These are phyloP conservation scores for Stentor coeruleus DNA, from an alignment of 73 alveolate genomes.

Conservation along the genomic window DNA sequence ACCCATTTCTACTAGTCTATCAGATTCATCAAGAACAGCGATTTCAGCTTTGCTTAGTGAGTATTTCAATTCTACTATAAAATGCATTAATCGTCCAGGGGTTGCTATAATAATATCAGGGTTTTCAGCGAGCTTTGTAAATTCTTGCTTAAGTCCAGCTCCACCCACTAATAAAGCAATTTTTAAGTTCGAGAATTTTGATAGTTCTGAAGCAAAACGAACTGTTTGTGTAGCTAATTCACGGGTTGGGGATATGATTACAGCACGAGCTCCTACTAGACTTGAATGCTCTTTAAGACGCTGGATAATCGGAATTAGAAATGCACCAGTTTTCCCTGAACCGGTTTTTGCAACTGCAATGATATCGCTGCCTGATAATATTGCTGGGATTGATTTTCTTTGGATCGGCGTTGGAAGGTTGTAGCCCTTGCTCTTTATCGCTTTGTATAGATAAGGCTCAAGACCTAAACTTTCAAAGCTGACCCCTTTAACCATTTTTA, in stretches of 20 bases:
- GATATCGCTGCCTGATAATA: conserved; percentile 86
- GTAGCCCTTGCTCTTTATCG: conserved; percentile 84
- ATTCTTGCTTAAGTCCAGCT: conserved; percentile 89
- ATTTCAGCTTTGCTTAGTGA: conserved; percentile 77
- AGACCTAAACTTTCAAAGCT: conserved; percentile 69
- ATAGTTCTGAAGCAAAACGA: conserved; percentile 68
- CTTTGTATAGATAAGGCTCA: conserved; percentile 56
- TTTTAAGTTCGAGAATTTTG: conserved; percentile 78
- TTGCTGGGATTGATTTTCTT: conserved; percentile 92
- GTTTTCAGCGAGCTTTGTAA: conserved; percentile 86
- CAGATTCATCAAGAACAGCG: conserved; percentile 95
- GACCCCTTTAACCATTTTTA: conserved; percentile 30
- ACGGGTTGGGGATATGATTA: conserved; percentile 92
- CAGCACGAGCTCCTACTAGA: conserved; percentile 89
- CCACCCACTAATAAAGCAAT: conserved; percentile 94
- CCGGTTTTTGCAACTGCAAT: conserved; percentile 98
- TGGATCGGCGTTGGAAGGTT: conserved; percentile 96
- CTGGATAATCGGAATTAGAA: conserved; percentile 88
- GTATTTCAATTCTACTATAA: conserved; percentile 79
- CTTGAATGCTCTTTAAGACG: conserved; percentile 82
- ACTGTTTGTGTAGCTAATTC: conserved; percentile 95
- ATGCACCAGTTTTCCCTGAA: conserved; percentile 98
- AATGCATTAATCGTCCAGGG: conserved; percentile 98
- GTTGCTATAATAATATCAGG: conserved; percentile 98
- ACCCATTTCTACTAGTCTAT: conserved; percentile 93